Conservation (phyloP, 768 basidiomycete genomes). For the Podaxis sp. region DNA sequence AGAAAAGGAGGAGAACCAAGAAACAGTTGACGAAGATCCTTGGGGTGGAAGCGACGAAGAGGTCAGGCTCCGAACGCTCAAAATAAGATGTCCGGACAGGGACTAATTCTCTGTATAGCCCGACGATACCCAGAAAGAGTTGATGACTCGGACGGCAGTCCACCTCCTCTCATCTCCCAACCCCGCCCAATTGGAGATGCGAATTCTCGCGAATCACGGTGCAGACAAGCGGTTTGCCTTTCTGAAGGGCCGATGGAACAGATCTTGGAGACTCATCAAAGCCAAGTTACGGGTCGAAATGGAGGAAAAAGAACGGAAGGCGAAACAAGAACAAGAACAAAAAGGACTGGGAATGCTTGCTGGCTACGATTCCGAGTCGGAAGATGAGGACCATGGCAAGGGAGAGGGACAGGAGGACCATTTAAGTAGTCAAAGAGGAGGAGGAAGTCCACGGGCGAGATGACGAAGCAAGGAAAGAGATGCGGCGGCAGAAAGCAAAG, state of each 20-base stretch:
- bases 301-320: slow-evolving; percentile 23
- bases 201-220: slow-evolving; percentile 86
- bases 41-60: slow-evolving; percentile 78
- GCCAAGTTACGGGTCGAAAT: slow-evolving; percentile 39
- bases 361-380: slow-evolving; percentile 54
- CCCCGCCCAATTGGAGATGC: slow-evolving; percentile 80
- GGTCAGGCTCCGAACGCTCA: slow-evolving; percentile 24
- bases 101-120: slow-evolving; percentile 39
- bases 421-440: background rate
- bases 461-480: slow-evolving; percentile 38
- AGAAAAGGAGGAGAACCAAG: slow-evolving; percentile 38
- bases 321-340: slow-evolving; percentile 23
- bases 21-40: slow-evolving; percentile 34
- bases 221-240: slow-evolving; percentile 79
- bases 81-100: background rate
- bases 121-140: slow-evolving; percentile 53
- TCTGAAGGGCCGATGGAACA: slow-evolving; percentile 72
- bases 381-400: slow-evolving; percentile 28
- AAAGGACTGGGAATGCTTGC: slow-evolving; percentile 51
- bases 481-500: slow-evolving; percentile 54
- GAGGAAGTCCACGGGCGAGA: slow-evolving; percentile 18
- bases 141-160: slow-evolving; percentile 75
- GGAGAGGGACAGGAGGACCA: slow-evolving; percentile 19
- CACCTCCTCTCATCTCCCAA: slow-evolving; percentile 74
- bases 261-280: slow-evolving; percentile 60